Evolutionary conservation across 345 rosid species (phyloP), one percentile per base, ranked within the genome.

Genomic region (Carallia pectinifolia): DNA sequence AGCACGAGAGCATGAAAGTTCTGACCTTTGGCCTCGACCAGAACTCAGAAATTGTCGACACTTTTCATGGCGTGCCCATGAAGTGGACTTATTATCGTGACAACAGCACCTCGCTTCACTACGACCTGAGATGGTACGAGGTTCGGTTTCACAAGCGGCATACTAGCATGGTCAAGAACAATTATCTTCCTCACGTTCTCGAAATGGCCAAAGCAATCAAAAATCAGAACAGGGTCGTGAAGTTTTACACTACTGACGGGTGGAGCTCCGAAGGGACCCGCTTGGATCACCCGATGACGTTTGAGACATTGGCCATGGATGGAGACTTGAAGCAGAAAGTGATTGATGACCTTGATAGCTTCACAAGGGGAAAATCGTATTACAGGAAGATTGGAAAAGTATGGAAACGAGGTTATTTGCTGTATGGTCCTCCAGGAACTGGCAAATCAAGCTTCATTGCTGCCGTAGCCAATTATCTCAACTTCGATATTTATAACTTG

Each of bases 361-460:
- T 84, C 53, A 66, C 75, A 29, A 64, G 39, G 0, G 66, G 77
- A 1, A 78, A 67, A 40, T 77, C 76, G 23, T 78, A 69, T 48
- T 81, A 78, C 48, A 66, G 55, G 61, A 69, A 73, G 73, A 75
- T 78, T 64, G 85, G 85, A 3, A 70, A 72, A 65, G 72, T 65
- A 0, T 76, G 83, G 83, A 80, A 80, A 56, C 55, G 80, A 38
- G 83, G 83, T 37, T 80, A 80, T 30, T 66, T 80, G 56, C 53
- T 80, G 34, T 65, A 79, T 65, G 85, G 82, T 33, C 82, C 85
- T 37, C 80, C 82, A 1, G 82, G 85, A 36, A 79, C 85, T 1
- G 82, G 85, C 34, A 79, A 82, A 47, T 78, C 85, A 40, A 82
- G 85, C 74, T 54, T 82, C 76, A 79, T 82, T 4, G 85, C 85